Evolutionary conservation across 192 early-diverging fungal genomes (phyloP).

Genomic region (Lobosporangium transversale): DNA sequence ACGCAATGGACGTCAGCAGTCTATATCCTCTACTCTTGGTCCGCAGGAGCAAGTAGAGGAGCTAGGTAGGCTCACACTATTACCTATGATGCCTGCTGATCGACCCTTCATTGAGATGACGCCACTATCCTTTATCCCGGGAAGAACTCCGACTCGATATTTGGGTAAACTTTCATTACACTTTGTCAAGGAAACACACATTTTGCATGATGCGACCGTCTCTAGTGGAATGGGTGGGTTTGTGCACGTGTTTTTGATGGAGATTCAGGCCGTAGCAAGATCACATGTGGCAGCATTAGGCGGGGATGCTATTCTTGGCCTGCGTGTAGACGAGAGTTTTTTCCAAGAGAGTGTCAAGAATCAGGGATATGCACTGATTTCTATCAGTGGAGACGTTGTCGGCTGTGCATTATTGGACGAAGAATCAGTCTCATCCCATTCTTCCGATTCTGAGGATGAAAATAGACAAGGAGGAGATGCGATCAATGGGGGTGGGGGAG

Average conservation of each 20-base stretch:
- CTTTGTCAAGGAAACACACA: conserved; percentile 81
- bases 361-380: conserved; percentile 75
- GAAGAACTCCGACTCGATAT: conserved; percentile 57
- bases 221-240: conserved; percentile 77
- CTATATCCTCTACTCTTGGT: conserved; percentile 19
- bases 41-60: conserved; percentile 5
- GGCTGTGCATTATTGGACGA: conserved; percentile 37
- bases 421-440: background rate
- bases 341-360: conserved; percentile 76
- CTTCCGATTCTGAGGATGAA: conserved; percentile 18
- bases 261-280: conserved; percentile 71
- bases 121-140: conserved; percentile 72
- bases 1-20: conserved; percentile 19
- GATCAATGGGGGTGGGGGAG: too few species aligned
- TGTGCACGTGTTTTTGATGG: conserved; percentile 71
- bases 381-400: conserved; percentile 72
- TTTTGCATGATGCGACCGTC: conserved; percentile 55
- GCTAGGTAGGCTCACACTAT: background rate
- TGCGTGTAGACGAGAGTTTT: conserved; percentile 71
- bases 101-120: conserved; percentile 69
- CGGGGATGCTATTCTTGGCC: conserved; percentile 77
- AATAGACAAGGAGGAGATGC: background rate
- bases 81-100: conserved; percentile 32
- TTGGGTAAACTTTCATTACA: conserved; percentile 81
- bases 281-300: conserved; percentile 76